phyloP scores from a whole-genome alignment of 129 eudicot genomes.

The Artemisia tridentata region DNA sequence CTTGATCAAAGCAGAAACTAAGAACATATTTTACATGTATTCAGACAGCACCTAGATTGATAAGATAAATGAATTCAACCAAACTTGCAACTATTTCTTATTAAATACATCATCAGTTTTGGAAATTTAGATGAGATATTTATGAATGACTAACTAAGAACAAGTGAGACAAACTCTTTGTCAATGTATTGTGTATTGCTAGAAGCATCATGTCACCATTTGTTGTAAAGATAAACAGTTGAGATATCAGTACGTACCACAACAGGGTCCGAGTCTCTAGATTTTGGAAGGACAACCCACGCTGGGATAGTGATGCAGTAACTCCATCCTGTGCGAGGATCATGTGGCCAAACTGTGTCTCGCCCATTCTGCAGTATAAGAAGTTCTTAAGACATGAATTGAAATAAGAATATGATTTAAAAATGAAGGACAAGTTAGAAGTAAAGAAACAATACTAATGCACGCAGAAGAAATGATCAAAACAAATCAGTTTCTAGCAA shows the following conservation, averaged over 20 bases:
- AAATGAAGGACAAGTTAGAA: background rate
- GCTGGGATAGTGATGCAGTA: conserved; percentile 92
- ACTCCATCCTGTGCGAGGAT: conserved; percentile 96
- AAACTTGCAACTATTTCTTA: background rate
- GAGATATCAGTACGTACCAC: conserved; percentile 73
- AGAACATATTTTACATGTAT: background rate
- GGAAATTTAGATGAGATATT: background rate
- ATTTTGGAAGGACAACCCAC: conserved; percentile 93
- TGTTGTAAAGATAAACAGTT: conserved; percentile 32
- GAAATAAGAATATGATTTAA: background rate
- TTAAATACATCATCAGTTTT: background rate
- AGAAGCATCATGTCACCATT: background rate
- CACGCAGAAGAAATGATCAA: too few relatives aligned
- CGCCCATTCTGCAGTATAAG: conserved; percentile 67
- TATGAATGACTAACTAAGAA: background rate
- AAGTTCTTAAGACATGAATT: conserved; percentile 12
- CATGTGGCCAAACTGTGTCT: conserved; percentile 98
- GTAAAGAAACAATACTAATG: too few relatives aligned
- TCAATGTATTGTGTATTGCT: background rate
- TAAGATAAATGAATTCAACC: background rate
- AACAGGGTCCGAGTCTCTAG: conserved; percentile 91
- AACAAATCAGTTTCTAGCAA: too few relatives aligned
- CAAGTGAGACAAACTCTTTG: conserved; percentile 6
- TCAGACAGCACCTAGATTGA: background rate
- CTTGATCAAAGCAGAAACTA: conserved; percentile 1